phyloP scores from a whole-genome alignment of 305 asterid species.

The Fraxinus baroniana region DNA sequence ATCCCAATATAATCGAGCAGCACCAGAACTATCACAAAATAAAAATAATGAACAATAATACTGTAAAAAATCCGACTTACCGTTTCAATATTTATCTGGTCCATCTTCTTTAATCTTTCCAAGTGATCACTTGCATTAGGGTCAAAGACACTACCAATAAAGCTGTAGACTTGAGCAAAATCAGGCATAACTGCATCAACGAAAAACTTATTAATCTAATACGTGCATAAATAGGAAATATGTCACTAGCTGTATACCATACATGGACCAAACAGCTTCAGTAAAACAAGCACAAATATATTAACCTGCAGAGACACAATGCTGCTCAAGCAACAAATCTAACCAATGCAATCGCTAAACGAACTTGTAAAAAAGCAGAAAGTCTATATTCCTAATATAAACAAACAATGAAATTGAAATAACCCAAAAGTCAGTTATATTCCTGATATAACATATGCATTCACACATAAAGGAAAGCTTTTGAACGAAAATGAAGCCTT shows the following conservation, averaged over 20 bases:
- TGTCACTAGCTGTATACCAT: background rate
- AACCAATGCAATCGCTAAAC: background rate
- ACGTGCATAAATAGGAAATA: background rate
- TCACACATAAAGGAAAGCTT: background rate
- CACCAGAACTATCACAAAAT: background rate
- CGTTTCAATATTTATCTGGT: conserved; percentile 75
- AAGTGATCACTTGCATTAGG: conserved; percentile 65
- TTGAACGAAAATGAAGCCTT: background rate
- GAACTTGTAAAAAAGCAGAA: background rate
- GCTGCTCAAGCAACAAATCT: background rate
- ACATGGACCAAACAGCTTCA: background rate
- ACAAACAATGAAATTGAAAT: background rate
- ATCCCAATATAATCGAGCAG: background rate
- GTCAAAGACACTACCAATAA: conserved; percentile 86
- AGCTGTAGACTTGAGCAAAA: conserved; percentile 76
- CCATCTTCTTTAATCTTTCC: conserved; percentile 61
- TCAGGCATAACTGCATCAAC: conserved; percentile 70
- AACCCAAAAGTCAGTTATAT: background rate
- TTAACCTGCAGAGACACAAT: background rate
- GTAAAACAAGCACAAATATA: background rate
- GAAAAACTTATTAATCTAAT: background rate
- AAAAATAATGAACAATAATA: background rate
- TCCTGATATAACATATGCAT: background rate
- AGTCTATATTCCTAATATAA: background rate
- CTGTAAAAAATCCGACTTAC: conserved; percentile 39